Percentiles rank a stretch among this genome's conserved stretches.
These are phyloP conservation scores for Torulaspora quercuum DNA, from an alignment of 805 yeast species.

Conservation along the genomic window DNA sequence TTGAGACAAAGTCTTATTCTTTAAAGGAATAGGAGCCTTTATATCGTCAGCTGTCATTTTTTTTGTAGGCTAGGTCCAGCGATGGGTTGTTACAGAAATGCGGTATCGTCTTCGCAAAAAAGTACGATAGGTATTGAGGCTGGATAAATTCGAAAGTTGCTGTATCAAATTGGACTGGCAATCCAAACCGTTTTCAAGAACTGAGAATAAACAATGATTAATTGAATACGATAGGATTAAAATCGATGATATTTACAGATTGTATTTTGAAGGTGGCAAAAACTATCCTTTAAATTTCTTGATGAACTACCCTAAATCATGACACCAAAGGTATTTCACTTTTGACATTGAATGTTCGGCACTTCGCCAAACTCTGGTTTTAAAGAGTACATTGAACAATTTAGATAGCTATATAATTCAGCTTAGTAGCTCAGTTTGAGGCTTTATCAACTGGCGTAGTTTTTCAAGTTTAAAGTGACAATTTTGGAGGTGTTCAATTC, in stretches of 20 bases:
- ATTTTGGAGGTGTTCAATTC: constrained; percentile 66
- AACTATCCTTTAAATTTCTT: constrained; percentile 1
- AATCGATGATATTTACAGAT: neutral
- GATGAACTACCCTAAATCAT: constrained; percentile 9
- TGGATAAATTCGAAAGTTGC: too few species aligned
- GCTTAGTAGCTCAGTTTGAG: constrained; percentile 1
- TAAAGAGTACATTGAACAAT: neutral
- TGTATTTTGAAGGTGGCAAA: constrained; percentile 8
- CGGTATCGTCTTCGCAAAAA: constrained; percentile 2
- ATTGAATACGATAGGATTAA: too few species aligned
- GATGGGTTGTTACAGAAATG: constrained; percentile 3
- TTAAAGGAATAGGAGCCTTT: constrained; percentile 31
- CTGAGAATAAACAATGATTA: too few species aligned
- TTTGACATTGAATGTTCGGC: too few species aligned
- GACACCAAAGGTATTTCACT: too few species aligned
- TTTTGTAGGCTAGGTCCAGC: too few species aligned
- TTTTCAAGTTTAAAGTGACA: constrained; percentile 66
- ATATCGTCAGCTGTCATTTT: constrained; percentile 18
- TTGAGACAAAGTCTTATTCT: constrained; percentile 20
- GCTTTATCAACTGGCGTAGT: constrained; percentile 44
- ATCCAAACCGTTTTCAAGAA: too few species aligned
- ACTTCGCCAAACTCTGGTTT: neutral
- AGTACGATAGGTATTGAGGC: too few species aligned
- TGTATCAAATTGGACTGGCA: too few species aligned
- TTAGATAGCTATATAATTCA: constrained; percentile 1